Percentiles rank a stretch among this genome's conserved stretches.
phyloP scores from a whole-genome alignment of 371 early-diverging fungal genomes.

The Choanephora cucurbitarum region DNA sequence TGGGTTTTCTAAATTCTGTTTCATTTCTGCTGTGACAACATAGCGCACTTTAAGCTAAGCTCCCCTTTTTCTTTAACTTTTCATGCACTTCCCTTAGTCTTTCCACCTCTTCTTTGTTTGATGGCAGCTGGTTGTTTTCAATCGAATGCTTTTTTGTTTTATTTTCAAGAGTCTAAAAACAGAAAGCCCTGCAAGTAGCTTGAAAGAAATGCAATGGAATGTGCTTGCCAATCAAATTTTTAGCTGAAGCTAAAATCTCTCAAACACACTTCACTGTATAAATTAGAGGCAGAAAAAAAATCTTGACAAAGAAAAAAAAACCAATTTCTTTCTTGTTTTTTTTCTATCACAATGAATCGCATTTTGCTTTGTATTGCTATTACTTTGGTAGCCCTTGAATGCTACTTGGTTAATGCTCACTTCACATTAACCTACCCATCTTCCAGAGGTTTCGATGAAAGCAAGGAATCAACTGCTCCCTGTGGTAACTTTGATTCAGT shows the following conservation, averaged over 20 bases:
- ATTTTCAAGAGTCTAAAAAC: too few species aligned
- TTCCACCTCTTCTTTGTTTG: too few species aligned
- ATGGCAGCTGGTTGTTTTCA: too few species aligned
- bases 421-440: constrained; percentile 52
- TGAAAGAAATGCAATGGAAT: too few species aligned
- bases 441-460: constrained; percentile 54
- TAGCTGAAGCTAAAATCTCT: background rate
- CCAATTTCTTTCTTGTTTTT: background rate
- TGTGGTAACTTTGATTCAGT: constrained; percentile 52
- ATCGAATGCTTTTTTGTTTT: too few species aligned
- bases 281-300: too few species aligned
- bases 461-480: constrained; percentile 48
- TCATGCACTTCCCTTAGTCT: too few species aligned
- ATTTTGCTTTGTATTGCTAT: background rate
- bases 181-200: too few species aligned
- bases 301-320: background rate
- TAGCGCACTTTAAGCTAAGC: too few species aligned
- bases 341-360: background rate
- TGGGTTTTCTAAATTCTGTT: too few species aligned
- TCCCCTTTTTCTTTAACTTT: too few species aligned
- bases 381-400: constrained; percentile 11
- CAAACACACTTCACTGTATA: background rate
- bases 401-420: constrained; percentile 33
- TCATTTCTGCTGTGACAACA: too few species aligned
- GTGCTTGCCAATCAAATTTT: background rate